Evolutionary conservation across 1,284 basidiomycete species (phyloP), one percentile per base, ranked within the genome.

Genomic region (Cronartium quercuum): DNA sequence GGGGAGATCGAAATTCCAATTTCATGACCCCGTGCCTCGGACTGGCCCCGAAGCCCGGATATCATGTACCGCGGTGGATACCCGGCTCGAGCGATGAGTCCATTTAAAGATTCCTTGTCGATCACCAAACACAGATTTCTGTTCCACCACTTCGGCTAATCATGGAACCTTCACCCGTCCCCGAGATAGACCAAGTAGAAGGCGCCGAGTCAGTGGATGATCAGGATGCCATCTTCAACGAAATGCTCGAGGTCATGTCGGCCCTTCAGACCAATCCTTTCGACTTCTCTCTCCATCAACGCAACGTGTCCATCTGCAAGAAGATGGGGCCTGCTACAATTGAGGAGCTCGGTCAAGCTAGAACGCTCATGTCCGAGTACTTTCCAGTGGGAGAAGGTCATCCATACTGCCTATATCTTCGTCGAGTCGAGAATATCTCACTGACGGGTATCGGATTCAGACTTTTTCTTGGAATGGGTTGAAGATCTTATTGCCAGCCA

Each of bases 181-280:
- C 51, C 29, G 21, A 57, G 18, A 7, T 57, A 21, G 51, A 57
- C 21, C 21, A 6, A 57, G n/a, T 21, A 9, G 21, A 57, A 57
- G 29, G 21, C 1, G 21, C 51, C 13, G 51, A 6, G 29, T 15
- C 51, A 29, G 51, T 29, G 21, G 51, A 57, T 57, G 51, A 57
- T 29, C 51, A 57, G 51, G 51, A 57, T 57, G 51, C 51, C 21
- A 57, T 73, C 37, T 57, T 73, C 21, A 73, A 73, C 47, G 35
- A 73, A 55, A 58, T 73, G 47, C 62, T 73, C 34, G 70, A 73
- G 42, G 62, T 73, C 21, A 73, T 73, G 70, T 73, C 70, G 35
- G 70, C 70, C 2, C 57, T 73, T 15, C 70, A 73, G 40, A 58
- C 63, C 37, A 73, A 73, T 57, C 70, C 70, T 29, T 73, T 73